Conservation (phyloP, 2,329 filamentous ascomycete species). For the Aspergillus ochraceoroseus region DNA sequence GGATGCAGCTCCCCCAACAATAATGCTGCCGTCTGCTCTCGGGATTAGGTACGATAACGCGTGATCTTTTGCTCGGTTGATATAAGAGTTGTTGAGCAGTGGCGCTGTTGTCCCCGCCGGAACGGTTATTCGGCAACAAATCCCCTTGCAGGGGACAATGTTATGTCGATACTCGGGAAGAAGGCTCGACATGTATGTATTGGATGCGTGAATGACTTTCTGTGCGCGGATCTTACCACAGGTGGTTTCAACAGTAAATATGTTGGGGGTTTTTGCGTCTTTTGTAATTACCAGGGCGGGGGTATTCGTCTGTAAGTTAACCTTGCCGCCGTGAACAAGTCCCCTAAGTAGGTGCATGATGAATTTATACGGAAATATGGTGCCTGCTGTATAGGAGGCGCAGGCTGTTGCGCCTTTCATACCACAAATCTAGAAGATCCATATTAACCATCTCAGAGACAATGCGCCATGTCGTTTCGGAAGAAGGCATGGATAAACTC, state of each 20-base stretch:
- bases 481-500: too few species aligned
- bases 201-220: slow-evolving; percentile 73
- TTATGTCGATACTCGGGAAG: slow-evolving; percentile 64
- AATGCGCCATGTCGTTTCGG: neutral
- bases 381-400: slow-evolving; percentile 32
- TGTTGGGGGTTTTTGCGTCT: slow-evolving; percentile 47
- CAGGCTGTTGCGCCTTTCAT: slow-evolving; percentile 38
- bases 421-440: slow-evolving; percentile 30
- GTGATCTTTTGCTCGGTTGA: slow-evolving; percentile 48
- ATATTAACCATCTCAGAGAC: neutral
- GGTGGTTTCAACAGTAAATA: slow-evolving; percentile 51
- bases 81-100: slow-evolving; percentile 49
- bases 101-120: slow-evolving; percentile 23
- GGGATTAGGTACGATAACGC: slow-evolving; percentile 55
- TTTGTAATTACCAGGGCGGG: slow-evolving; percentile 32
- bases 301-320: slow-evolving; percentile 53
- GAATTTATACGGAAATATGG: slow-evolving; percentile 67
- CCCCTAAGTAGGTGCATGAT: slow-evolving; percentile 64
- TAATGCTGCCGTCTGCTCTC: slow-evolving; percentile 49
- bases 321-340: slow-evolving; percentile 49
- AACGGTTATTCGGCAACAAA: slow-evolving; percentile 32
- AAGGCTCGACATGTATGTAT: slow-evolving; percentile 74
- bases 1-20: slow-evolving; percentile 60
- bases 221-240: slow-evolving; percentile 60
- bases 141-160: slow-evolving; percentile 68